Percentiles rank a stretch among this genome's conserved stretches.
Conservation (phyloP, 176 grass and related monocot genomes). For the Phragmites australis region DNA sequence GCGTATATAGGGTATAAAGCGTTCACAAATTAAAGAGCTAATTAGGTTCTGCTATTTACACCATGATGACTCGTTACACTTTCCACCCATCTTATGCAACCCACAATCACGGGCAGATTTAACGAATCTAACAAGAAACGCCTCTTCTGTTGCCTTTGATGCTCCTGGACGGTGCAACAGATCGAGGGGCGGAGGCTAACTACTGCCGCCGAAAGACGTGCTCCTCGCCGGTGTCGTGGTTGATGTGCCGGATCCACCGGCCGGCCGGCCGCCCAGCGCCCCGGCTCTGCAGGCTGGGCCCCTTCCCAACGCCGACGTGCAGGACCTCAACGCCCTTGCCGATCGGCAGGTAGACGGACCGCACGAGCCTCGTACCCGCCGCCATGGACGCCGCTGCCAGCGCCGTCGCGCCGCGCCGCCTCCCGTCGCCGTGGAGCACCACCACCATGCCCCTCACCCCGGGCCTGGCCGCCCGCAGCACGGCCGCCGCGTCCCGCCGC, state of each 20-base stretch:
- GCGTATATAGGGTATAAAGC: not conserved
- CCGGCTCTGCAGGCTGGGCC: conserved; percentile 43
- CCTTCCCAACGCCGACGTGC: conserved; percentile 80
- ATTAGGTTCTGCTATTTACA: not conserved
- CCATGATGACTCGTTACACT: not conserved
- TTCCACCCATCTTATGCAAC: not conserved
- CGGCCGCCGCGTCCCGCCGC: conserved; percentile 40
- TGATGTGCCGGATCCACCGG: conserved; percentile 73
- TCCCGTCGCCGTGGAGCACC: conserved; percentile 46
- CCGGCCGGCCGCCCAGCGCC: not conserved
- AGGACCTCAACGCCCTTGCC: conserved; percentile 76
- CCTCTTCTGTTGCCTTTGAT: not conserved
- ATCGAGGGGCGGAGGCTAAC: not conserved
- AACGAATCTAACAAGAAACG: conserved; percentile 11
- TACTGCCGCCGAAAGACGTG: conserved; percentile 70
- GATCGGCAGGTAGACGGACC: conserved; percentile 63
- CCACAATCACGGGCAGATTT: not conserved
- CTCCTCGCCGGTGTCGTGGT: conserved; percentile 67
- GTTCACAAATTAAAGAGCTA: not conserved
- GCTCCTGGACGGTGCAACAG: not conserved
- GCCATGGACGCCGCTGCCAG: conserved; percentile 31
- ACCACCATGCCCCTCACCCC: conserved; percentile 74
- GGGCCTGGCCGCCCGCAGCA: conserved; percentile 53
- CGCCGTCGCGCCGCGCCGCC: not conserved
- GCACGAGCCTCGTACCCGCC: conserved; percentile 57